Evolutionary conservation across 768 basidiomycete genomes (phyloP), one percentile per base, ranked within the genome.

Genomic region (Trametes meyenii): DNA sequence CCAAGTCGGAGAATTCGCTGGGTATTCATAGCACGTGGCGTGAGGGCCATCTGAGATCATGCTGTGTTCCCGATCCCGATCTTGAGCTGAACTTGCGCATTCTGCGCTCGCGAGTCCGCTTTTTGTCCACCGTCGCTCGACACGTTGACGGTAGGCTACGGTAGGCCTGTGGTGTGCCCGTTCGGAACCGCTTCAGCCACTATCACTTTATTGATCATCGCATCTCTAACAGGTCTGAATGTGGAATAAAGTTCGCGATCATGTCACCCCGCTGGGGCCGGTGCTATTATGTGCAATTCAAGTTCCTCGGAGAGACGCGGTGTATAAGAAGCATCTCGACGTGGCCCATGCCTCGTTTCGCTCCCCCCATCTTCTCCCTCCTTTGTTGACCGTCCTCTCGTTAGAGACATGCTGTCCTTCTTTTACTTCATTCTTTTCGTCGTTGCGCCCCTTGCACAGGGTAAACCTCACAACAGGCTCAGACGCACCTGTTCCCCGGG

Each of bases 401-500:
- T 48, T 10, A 33, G 49, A 42, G 56, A 50, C 42, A 65, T 65
- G 64, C 52, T 65, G 57, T 62, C 64, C 29, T 55, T 65, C 42
- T 52, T 66, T 45, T 60, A 54, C 8, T 23, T 62, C 33, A 55
- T 48, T 51, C 58, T 63, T 38, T 50, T 53, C 24, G 17, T 54
- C 46, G 58, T 48, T 23, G 13, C 59, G 33, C 62, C 63, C 33
- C 35, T 61, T 21, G 51, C 48, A 8, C 52, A 60, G 26, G 66
- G 63, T 35, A 57, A 62, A 23, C 46, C 55, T 21, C 51, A 39
- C 45, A 33, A 24, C 43, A 26, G 61, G 6, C 55, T 61, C 39
- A 50, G 35, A 23, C 55, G 57, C 48, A 23, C 58, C 39, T 51
- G 60, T 36, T 42, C 33, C 4, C 21, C 53, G 3, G 23, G 35